Percentiles rank a stretch among this genome's conserved stretches.
Conservation (phyloP, 2,329 filamentous ascomycete genomes). For the Tolypocladium amazonense region DNA sequence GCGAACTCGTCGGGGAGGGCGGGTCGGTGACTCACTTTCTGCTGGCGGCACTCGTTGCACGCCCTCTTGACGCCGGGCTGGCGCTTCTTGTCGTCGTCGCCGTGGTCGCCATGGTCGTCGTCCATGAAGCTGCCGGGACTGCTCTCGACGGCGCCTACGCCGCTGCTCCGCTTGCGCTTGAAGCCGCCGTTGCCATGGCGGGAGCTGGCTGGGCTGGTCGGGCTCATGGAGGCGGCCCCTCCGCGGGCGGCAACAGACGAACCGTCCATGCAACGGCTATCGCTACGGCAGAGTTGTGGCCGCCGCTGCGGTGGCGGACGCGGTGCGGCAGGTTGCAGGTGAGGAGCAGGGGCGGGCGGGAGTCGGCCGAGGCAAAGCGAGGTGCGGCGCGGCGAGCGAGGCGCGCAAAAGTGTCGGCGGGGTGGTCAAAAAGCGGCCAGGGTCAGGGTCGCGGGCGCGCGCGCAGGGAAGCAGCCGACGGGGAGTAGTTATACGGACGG, state of each 20-base stretch:
- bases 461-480: neutral
- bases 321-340: neutral
- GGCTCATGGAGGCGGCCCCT: constrained; percentile 39
- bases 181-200: constrained; percentile 35
- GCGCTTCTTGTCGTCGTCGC: constrained; percentile 48
- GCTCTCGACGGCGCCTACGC: constrained; percentile 41
- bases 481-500: neutral
- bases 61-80: constrained; percentile 66
- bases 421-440: constrained; percentile 10
- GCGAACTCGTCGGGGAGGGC: constrained; percentile 8
- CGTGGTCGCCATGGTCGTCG: constrained; percentile 43
- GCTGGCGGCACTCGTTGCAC: constrained; percentile 77
- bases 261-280: constrained; percentile 33
- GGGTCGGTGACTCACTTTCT: constrained; percentile 51
- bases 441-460: neutral
- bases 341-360: constrained; percentile 1
- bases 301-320: constrained; percentile 2
- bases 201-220: constrained; percentile 44
- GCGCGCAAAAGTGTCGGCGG: constrained; percentile 4
- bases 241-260: constrained; percentile 32
- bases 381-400: neutral
- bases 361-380: constrained; percentile 7
- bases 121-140: constrained; percentile 44
- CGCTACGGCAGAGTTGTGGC: constrained; percentile 6
- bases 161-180: constrained; percentile 51